These are phyloP conservation scores for Tolypocladium tundrense DNA, from an alignment of 2,329 filamentous ascomycete genomes.

Conservation along the genomic window DNA sequence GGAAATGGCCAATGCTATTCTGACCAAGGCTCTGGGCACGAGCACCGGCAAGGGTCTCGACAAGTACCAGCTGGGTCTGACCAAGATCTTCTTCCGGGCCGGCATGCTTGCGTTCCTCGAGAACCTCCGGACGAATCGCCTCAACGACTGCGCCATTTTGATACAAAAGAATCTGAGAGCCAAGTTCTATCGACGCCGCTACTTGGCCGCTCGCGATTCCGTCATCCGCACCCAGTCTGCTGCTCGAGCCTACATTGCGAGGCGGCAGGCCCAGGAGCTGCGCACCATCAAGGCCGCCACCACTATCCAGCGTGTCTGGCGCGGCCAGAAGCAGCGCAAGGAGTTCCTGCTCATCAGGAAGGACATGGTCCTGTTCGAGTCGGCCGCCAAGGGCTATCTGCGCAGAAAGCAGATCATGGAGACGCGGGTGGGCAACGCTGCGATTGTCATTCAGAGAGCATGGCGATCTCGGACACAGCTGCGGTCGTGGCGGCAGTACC, in stretches of 20 bases:
- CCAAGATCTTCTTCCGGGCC: conserved; percentile 98
- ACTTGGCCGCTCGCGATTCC: conserved; percentile 74
- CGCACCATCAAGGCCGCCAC: conserved; percentile 80
- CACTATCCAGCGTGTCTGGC: conserved; percentile 91
- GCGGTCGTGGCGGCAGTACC: conserved; percentile 75
- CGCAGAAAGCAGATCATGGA: conserved; percentile 88
- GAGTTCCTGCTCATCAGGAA: conserved; percentile 66
- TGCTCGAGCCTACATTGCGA: conserved; percentile 66
- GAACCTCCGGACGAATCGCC: conserved; percentile 77
- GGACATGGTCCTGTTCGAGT: conserved; percentile 81
- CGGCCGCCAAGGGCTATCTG: conserved; percentile 83
- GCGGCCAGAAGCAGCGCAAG: conserved; percentile 82
- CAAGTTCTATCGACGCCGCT: conserved; percentile 89
- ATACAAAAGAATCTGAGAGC: conserved; percentile 97
- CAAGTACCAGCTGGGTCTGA: conserved; percentile 95
- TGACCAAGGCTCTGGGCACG: conserved; percentile 77
- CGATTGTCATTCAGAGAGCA: conserved; percentile 76
- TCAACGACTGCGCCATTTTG: conserved; percentile 92
- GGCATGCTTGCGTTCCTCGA: conserved; percentile 98
- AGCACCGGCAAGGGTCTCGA: conserved; percentile 65
- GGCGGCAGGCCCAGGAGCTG: conserved; percentile 68
- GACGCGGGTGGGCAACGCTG: conserved; percentile 85
- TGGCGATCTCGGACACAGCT: conserved; percentile 78
- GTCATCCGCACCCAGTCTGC: conserved; percentile 73
- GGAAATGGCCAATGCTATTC: conserved; percentile 85